These are phyloP conservation scores for Lachnellula suecica DNA, from an alignment of 2,329 filamentous ascomycete species.

Conservation along the genomic window DNA sequence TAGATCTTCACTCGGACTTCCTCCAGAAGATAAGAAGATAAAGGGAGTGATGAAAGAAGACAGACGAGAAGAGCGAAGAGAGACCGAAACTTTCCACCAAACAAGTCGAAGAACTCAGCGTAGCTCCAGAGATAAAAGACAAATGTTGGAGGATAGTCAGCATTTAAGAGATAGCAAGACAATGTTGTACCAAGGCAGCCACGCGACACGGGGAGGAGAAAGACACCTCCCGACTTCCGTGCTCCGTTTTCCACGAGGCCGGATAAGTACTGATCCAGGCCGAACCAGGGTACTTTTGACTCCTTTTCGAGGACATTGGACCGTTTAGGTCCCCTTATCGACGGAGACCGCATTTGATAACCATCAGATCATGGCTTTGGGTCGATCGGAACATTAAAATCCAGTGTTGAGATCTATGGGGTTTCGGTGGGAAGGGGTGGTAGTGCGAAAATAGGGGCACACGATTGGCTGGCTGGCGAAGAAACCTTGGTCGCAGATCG, in stretches of 20 bases:
- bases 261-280: neutral
- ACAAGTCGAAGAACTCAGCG: neutral
- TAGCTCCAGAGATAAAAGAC: neutral
- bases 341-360: neutral
- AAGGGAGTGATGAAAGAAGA: neutral
- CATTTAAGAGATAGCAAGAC: neutral
- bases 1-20: neutral
- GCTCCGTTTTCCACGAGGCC: neutral
- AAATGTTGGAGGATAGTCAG: neutral
- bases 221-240: neutral
- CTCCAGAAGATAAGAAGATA: neutral
- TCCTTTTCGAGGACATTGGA: neutral
- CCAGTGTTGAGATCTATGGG: neutral
- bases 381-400: constrained; percentile 5
- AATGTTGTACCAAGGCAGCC: too few relatives aligned
- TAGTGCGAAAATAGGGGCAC: neutral
- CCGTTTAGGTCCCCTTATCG: neutral
- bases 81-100: neutral
- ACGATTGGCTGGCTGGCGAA: constrained; percentile 2
- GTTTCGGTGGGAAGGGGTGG: neutral
- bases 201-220: neutral
- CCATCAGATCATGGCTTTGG: constrained; percentile 8
- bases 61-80: neutral
- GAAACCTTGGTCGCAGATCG: constrained; percentile 2
- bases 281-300: neutral